Base-by-base conservation (phyloP, 805 yeast genomes). In the Aciculoconidium aculeatum region DNA sequence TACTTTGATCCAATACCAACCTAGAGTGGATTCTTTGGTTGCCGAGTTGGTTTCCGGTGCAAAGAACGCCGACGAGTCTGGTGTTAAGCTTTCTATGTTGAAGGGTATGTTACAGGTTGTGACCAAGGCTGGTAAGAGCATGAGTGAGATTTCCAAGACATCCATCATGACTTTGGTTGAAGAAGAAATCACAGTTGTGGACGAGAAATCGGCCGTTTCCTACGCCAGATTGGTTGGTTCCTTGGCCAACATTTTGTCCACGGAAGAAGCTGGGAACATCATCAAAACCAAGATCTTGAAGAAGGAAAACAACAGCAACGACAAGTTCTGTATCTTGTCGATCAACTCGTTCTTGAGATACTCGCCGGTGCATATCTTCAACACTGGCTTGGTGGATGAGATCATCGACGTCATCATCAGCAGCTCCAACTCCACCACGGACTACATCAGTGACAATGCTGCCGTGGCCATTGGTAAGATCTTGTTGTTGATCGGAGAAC, bases 21-120 rank as follows among this genome's bases (percentile, higher is more conserved):
- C 96, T 6, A 75, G 96, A 49, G 88, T 90, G 32, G 98, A 90
- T 54, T 95, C 96, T 3, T 70, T 90, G 32, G 86, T 87, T 5
- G 70, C 83, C 22, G 97, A 90, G 51, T 67, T 88, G 37, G 77
- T 87, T 9, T 57, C 75, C 25, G 92, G 92, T 30, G 84, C 85
- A 9, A 80, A 73, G 45, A 65, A 67, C 34, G 67, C 83, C 12
- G 65, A 67, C n/a, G 77, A 75, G 36, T 58, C 60, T 25, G 90
- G 86, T 31, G 87, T 87, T 15, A 82, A 82, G 44, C 74, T 84
- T 7, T 84, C 96, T 0, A 83, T 88, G 81, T 65, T 87, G 45
- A 76, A 76, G 45, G 96, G 94, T 0, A 62, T 90, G 45, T 63
- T 81, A 30, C 95, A 84, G 50, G 92, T 90, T 31, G 83, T 86